Percentiles rank a stretch among this genome's conserved stretches.
Conservation (phyloP, 1,284 basidiomycete genomes). For the Trichosporon sp. region DNA sequence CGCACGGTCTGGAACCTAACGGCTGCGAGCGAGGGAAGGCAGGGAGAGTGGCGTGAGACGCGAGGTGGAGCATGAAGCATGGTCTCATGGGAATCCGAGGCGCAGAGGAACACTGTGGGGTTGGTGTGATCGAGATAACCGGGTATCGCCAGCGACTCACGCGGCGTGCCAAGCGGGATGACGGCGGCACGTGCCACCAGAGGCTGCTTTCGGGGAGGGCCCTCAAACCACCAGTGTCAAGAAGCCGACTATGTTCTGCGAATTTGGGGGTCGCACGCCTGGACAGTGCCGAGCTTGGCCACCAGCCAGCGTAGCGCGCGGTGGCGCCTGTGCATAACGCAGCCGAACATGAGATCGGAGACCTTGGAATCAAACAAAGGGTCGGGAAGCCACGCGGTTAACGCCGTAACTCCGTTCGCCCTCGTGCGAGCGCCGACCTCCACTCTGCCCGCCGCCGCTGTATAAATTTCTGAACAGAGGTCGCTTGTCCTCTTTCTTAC, state of each 20-base stretch:
- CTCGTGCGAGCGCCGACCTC: slow-evolving; percentile 3
- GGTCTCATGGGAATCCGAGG: neutral
- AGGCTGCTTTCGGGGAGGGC: neutral
- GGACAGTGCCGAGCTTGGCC: neutral
- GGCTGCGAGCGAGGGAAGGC: neutral
- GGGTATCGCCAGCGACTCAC: neutral
- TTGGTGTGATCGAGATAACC: neutral
- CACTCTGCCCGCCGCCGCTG: neutral
- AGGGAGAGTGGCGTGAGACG: neutral
- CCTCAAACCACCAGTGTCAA: neutral
- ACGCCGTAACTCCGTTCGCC: slow-evolving; percentile 4
- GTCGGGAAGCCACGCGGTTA: neutral
- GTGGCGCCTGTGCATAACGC: no score
- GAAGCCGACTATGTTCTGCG: neutral
- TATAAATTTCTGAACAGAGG: slow-evolving; percentile 4
- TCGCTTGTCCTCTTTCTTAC: slow-evolving; percentile 10
- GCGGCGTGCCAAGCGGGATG: no score
- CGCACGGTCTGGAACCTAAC: neutral
- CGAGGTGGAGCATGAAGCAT: neutral
- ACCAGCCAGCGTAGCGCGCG: neutral
- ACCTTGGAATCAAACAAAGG: neutral
- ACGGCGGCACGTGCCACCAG: neutral
- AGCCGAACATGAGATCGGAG: neutral
- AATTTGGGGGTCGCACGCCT: neutral
- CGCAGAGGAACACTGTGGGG: neutral